Base-by-base conservation (phyloP, 257 asterid genomes). In the Solanum peruvianum region DNA sequence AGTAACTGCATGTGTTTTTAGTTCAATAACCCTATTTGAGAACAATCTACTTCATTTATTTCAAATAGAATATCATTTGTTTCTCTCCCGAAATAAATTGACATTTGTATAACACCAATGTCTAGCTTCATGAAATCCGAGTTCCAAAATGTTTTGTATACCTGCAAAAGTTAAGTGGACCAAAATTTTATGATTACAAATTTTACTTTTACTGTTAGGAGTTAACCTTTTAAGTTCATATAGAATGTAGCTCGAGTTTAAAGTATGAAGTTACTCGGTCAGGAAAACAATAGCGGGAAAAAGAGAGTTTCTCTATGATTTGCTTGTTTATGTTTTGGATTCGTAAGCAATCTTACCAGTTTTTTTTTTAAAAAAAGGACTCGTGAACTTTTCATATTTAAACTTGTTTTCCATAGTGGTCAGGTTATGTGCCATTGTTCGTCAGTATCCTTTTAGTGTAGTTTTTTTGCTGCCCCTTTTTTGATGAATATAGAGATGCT, bases 381-480 rank as follows among this genome's bases (percentile, higher is more conserved):
- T 78, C 6, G 25, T 78, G 7, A 44, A 41, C 9, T 78, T 78
- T 25, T 44, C 64, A 78, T 78, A 44, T 8, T 78, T 78, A 25
- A 25, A 25, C 41, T 78, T 44, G 64, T 78, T 78, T 44, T 25
- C 62, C 41, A 0, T 27, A 15, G 64, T 78, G 66, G 64, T 78
- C 84, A 78, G 42, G 25, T 44, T 78, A 44, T 78, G 84, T 78
- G 84, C 41, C 64, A 77, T 15, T 44, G 39, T 45, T 78, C 18
- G 39, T 27, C 41, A 44, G 62, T 76, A 42, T 25, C 20, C 67
- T 27, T 56, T 80, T 47, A 80, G 42, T 80, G 42, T 60, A 39
- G 31, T 87, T 29, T 47, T 21, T 67, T 72, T 69, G 84, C 87
- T 90, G 86, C 71, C 86, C 66, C 88, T 87, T 58, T 58, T 62